Evolutionary conservation across 2,329 filamentous ascomycete species (phyloP).

Genomic region (Botrytis fragariae): DNA sequence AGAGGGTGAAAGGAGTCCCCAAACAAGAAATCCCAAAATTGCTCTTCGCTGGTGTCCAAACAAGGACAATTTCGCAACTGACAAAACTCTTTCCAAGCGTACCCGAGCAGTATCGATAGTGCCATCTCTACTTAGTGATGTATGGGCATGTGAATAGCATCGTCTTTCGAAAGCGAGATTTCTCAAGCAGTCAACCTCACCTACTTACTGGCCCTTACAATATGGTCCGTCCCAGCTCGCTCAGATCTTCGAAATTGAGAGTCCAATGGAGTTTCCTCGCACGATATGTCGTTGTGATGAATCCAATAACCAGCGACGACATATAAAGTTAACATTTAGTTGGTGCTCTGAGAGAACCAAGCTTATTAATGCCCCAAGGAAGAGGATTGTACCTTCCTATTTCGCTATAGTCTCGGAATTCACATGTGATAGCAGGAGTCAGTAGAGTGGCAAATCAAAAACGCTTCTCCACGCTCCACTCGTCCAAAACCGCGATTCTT

Average conservation of each 20-base stretch:
- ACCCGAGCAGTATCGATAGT: not conserved
- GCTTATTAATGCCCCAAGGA: not conserved
- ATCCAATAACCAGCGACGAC: not conserved
- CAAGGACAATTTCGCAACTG: not conserved
- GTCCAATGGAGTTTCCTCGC: not conserved
- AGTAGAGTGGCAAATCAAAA: not conserved
- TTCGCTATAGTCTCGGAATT: not conserved
- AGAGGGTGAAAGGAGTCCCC: not conserved
- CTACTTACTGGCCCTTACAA: not conserved
- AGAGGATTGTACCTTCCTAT: not conserved
- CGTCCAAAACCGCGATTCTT: no score
- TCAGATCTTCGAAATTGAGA: not conserved
- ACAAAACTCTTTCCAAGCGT: not conserved
- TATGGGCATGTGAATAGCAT: not conserved
- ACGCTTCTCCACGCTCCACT: not conserved
- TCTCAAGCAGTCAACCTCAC: not conserved
- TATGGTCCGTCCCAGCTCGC: not conserved
- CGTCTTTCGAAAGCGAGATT: not conserved
- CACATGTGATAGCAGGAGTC: not conserved
- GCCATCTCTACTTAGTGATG: slow-evolving; percentile 4
- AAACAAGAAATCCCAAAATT: not conserved
- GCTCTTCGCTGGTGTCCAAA: not conserved
- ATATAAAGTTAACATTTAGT: not conserved
- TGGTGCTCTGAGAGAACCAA: not conserved
- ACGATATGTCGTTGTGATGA: not conserved